A percentile compares a stretch with the other conserved stretches of the same genome.
Evolutionary conservation across 768 basidiomycete genomes (phyloP).

Genomic region (Russula earlei): DNA sequence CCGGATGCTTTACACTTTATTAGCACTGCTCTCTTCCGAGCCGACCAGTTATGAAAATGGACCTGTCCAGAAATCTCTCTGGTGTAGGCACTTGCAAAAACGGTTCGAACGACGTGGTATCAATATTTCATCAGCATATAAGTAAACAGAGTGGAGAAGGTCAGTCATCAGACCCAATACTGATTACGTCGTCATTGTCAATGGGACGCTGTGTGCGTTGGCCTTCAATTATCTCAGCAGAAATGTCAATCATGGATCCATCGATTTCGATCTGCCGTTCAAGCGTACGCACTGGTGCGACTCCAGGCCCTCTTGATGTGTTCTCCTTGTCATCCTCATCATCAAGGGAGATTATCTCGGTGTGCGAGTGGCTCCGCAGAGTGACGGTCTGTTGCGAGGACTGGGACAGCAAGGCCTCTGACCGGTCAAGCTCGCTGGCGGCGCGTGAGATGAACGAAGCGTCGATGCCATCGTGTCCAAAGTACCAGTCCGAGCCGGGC

Average conservation of each 20-base stretch:
- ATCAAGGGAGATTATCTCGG: conserved; percentile 36
- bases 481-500: conserved; percentile 25
- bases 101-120: not conserved
- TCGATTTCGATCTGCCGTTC: conserved; percentile 16
- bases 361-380: conserved; percentile 9
- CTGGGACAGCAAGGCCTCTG: conserved; percentile 19
- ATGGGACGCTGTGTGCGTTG: not conserved
- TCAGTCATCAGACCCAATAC: conserved; percentile 15
- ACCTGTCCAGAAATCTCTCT: not conserved
- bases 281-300: conserved; percentile 38
- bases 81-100: not conserved
- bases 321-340: conserved; percentile 55
- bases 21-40: not conserved
- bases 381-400: conserved; percentile 7
- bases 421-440: conserved; percentile 26
- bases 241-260: conserved; percentile 46
- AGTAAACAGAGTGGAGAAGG: not conserved
- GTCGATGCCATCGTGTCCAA: conserved; percentile 30
- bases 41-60: not conserved
- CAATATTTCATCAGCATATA: not conserved
- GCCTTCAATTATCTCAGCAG: conserved; percentile 28
- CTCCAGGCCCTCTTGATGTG: conserved; percentile 39
- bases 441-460: conserved; percentile 35
- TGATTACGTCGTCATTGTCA: conserved; percentile 12
- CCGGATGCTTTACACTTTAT: not conserved